Evolutionary conservation across 768 basidiomycete genomes (phyloP).

Genomic region (Tricholoma sp.): DNA sequence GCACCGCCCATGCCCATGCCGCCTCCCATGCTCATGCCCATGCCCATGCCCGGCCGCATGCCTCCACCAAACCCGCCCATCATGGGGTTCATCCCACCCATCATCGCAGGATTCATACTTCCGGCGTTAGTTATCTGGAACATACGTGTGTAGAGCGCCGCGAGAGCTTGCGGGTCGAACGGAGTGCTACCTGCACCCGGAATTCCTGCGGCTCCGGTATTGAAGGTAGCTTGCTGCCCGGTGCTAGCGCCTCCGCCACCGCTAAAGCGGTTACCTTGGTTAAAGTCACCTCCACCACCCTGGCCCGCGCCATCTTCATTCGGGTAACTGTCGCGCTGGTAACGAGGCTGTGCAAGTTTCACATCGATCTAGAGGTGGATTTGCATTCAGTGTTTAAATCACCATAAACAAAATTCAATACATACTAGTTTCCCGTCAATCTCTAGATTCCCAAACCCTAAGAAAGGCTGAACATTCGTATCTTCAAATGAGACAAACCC

Average conservation of each 20-base stretch:
- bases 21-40: slow-evolving; percentile 34
- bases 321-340: slow-evolving; percentile 62
- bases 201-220: slow-evolving; percentile 19
- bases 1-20: slow-evolving; percentile 39
- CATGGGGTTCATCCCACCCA: slow-evolving; percentile 38
- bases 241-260: slow-evolving; percentile 21
- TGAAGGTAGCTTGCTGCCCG: slow-evolving; percentile 37
- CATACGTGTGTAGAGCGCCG: slow-evolving; percentile 93
- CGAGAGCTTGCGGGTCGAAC: slow-evolving; percentile 91
- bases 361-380: slow-evolving; percentile 76
- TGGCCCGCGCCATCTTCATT: slow-evolving; percentile 40
- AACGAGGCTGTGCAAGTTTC: slow-evolving; percentile 90
- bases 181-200: slow-evolving; percentile 47
- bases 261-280: slow-evolving; percentile 16
- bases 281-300: slow-evolving; percentile 19
- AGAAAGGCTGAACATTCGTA: slow-evolving; percentile 82
- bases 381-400: background rate
- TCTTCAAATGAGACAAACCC: slow-evolving; percentile 97
- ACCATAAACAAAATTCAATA: slow-evolving; percentile 4
- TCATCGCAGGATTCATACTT: slow-evolving; percentile 50
- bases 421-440: slow-evolving; percentile 94
- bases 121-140: slow-evolving; percentile 69
- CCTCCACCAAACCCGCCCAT: slow-evolving; percentile 36
- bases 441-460: slow-evolving; percentile 83
- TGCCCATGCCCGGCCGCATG: slow-evolving; percentile 32